Evolutionary conservation across 1,284 basidiomycete genomes (phyloP).

Genomic region (Cystobasidiaceae sp.): DNA sequence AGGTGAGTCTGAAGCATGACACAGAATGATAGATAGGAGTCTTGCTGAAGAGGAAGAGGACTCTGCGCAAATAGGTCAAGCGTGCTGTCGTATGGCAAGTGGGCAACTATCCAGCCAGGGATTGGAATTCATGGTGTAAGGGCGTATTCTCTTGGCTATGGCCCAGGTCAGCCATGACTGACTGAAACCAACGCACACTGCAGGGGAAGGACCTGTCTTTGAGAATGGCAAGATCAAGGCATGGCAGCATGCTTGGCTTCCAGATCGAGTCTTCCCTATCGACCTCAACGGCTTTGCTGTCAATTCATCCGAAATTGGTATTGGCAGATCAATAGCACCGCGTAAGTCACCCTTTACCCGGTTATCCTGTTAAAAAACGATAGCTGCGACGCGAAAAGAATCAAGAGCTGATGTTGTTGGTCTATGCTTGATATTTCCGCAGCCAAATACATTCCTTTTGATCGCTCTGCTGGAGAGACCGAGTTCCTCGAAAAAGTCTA

Average conservation of each 20-base stretch:
- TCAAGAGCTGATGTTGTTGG: too few species aligned
- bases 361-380: too few species aligned
- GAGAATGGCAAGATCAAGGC: slow-evolving; percentile 26
- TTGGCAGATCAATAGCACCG: slow-evolving; percentile 14
- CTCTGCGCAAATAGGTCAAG: slow-evolving; percentile 14
- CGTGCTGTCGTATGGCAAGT: slow-evolving; percentile 24
- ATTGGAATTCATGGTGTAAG: slow-evolving; percentile 26
- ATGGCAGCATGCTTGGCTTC: slow-evolving; percentile 27
- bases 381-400: too few species aligned
- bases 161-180: background rate
- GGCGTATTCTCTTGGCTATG: too few species aligned
- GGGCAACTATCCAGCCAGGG: slow-evolving; percentile 20
- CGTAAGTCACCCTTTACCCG: too few species aligned
- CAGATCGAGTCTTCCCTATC: slow-evolving; percentile 29
- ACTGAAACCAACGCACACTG: background rate
- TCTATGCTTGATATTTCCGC: too few species aligned
- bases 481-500: slow-evolving; percentile 30
- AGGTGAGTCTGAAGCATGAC: too few species aligned
- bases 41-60: too few species aligned
- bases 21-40: too few species aligned
- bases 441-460: slow-evolving; percentile 28
- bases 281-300: slow-evolving; percentile 29
- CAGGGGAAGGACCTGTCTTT: slow-evolving; percentile 29
- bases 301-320: slow-evolving; percentile 27
- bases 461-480: slow-evolving; percentile 22